These are phyloP conservation scores for Pochonia chlamydosporia DNA, from an alignment of 2,329 filamentous ascomycete genomes.

Conservation along the genomic window DNA sequence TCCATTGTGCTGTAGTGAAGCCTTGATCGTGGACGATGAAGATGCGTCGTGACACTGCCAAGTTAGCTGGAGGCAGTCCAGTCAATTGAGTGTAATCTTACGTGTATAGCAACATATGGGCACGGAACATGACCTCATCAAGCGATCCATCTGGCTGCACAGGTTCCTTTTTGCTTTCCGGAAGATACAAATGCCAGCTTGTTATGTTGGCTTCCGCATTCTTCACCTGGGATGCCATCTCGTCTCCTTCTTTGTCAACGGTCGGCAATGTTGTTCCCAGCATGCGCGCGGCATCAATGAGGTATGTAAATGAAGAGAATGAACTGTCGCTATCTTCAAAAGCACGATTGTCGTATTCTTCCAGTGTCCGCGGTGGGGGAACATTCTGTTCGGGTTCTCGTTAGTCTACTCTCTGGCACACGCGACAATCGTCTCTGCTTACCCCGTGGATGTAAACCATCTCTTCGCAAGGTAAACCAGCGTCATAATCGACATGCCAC, in stretches of 20 bases:
- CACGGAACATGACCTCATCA: constrained; percentile 80
- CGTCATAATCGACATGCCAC: constrained; percentile 55
- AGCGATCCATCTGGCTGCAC: constrained; percentile 56
- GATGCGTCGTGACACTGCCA: constrained; percentile 10
- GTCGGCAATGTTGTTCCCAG: constrained; percentile 50
- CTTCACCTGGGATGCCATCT: constrained; percentile 8
- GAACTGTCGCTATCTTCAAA: constrained; percentile 58
- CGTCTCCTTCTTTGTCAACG: constrained; percentile 36
- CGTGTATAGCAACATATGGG: constrained; percentile 62
- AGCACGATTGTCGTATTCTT: constrained; percentile 64
- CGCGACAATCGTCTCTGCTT: too few species aligned
- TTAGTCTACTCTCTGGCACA: too few species aligned
- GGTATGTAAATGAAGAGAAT: constrained; percentile 74
- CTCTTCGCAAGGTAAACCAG: constrained; percentile 70
- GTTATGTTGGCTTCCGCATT: constrained; percentile 35
- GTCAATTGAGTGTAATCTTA: constrained; percentile 21
- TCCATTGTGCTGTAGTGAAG: constrained; percentile 15
- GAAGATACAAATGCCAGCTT: constrained; percentile 74
- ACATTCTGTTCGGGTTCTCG: constrained; percentile 31
- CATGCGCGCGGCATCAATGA: constrained; percentile 69
- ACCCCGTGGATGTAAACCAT: constrained; percentile 50
- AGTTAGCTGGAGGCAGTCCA: constrained; percentile 3
- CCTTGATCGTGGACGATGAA: constrained; percentile 13
- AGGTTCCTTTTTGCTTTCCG: constrained; percentile 59
- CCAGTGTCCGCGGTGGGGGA: constrained; percentile 51